phyloP scores from a whole-genome alignment of 441 rosid species.

The Croton laevigatus region DNA sequence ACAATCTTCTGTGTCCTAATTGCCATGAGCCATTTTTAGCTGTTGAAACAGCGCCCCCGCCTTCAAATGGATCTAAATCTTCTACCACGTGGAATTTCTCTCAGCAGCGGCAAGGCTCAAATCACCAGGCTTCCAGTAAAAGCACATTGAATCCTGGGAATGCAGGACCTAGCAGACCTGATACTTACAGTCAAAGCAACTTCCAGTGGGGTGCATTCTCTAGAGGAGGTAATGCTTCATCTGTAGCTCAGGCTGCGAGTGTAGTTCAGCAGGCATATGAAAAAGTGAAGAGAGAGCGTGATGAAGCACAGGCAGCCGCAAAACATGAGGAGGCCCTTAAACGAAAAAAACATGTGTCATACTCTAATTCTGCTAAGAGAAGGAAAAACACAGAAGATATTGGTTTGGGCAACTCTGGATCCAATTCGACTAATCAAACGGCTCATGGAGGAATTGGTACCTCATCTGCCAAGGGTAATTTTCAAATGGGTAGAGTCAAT shows the following conservation, averaged over 20 bases:
- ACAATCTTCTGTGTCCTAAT: conserved; percentile 40
- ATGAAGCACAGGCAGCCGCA: conserved; percentile 40
- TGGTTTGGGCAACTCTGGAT: conserved; percentile 22
- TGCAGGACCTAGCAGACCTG: conserved; percentile 15
- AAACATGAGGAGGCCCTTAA: conserved; percentile 37
- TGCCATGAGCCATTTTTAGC: conserved; percentile 41
- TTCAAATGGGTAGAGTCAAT: conserved; percentile 31
- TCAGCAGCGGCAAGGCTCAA: conserved; percentile 24
- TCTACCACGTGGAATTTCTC: conserved; percentile 33
- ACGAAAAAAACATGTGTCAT: conserved; percentile 32
- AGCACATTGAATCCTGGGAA: conserved; percentile 20
- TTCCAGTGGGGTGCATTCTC: conserved; percentile 38
- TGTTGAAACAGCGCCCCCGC: conserved; percentile 35
- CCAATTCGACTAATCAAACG: conserved; percentile 28
- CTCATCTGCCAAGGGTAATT: conserved; percentile 24
- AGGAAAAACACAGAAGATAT: conserved; percentile 38
- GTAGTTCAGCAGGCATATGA: conserved; percentile 41
- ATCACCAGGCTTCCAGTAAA: conserved; percentile 24
- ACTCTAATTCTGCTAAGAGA: conserved; percentile 36
- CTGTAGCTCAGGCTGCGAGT: conserved; percentile 37
- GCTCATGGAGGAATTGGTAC: conserved; percentile 26
- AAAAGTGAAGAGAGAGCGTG: conserved; percentile 36
- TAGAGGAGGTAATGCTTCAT: conserved; percentile 26
- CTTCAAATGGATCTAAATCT: conserved; percentile 22
- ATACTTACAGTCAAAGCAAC: conserved; percentile 20